A percentile compares a stretch with the other conserved stretches of the same genome.
phyloP scores from a whole-genome alignment of 495 filamentous ascomycete genomes.

The Penicillium paradoxum region DNA sequence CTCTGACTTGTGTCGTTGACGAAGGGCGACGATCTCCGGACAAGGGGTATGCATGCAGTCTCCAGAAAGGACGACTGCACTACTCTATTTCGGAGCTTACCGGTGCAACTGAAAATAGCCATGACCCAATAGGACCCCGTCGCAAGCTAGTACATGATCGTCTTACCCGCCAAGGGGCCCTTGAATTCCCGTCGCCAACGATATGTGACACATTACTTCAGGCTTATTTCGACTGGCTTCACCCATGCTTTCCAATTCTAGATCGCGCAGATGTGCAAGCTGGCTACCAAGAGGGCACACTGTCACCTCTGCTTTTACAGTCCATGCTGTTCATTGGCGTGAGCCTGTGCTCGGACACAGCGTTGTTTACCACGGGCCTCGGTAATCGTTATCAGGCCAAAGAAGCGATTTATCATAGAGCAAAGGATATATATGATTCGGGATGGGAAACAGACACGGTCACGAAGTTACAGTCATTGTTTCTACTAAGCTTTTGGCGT shows the following conservation, averaged over 20 bases:
- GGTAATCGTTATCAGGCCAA: conserved; percentile 35
- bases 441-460: conserved; percentile 39
- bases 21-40: conserved; percentile 29
- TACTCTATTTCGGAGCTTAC: conserved; percentile 30
- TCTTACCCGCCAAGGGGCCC: conserved; percentile 33
- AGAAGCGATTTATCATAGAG: conserved; percentile 36
- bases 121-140: conserved; percentile 13
- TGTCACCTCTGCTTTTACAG: conserved; percentile 39
- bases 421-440: conserved; percentile 42
- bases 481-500: conserved; percentile 43
- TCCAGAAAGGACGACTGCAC: conserved; percentile 30
- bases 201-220: conserved; percentile 30
- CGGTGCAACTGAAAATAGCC: conserved; percentile 3
- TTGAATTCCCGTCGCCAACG: conserved; percentile 30
- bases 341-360: conserved; percentile 35
- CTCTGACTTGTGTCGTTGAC: conserved; percentile 38
- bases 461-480: conserved; percentile 35
- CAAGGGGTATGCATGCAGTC: conserved; percentile 20
- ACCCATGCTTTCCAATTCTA: conserved; percentile 42
- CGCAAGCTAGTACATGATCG: conserved; percentile 20
- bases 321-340: conserved; percentile 43
- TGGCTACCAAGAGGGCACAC: conserved; percentile 22
- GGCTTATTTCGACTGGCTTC: conserved; percentile 45
- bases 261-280: conserved; percentile 26
- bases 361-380: conserved; percentile 27